Conservation (phyloP, 441 rosid genomes). For the Jatropha podagrica region DNA sequence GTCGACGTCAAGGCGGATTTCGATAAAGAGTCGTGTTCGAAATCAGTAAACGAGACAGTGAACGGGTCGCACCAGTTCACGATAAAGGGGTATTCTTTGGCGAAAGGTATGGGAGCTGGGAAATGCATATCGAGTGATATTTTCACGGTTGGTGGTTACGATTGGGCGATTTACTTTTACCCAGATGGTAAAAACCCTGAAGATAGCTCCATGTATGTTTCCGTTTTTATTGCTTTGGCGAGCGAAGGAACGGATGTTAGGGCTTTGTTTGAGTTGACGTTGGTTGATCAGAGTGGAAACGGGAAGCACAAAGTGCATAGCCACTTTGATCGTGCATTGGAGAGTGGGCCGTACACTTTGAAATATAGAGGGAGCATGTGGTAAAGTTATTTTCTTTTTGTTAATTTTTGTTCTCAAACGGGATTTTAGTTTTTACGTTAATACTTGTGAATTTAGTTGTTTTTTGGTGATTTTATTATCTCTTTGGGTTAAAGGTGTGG, state of each 20-base stretch:
- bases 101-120: conserved; percentile 37
- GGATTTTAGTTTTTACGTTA: not conserved
- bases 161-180: conserved; percentile 39
- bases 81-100: conserved; percentile 34
- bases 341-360: conserved; percentile 65
- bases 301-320: conserved; percentile 38
- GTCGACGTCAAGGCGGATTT: conserved; percentile 17
- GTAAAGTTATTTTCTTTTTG: conserved; percentile 31
- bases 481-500: not conserved
- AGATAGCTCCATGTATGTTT: conserved; percentile 32
- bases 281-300: conserved; percentile 37
- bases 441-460: not conserved
- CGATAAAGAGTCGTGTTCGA: conserved; percentile 26
- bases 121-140: conserved; percentile 33
- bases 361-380: conserved; percentile 94
- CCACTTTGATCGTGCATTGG: conserved; percentile 37
- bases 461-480: not conserved
- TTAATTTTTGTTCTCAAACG: not conserved
- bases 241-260: conserved; percentile 39
- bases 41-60: conserved; percentile 32
- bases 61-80: conserved; percentile 33
- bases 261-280: conserved; percentile 36
- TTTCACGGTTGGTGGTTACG: conserved; percentile 33
- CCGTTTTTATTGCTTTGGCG: conserved; percentile 36
- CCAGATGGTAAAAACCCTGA: conserved; percentile 38